Evolutionary conservation across 768 basidiomycete genomes (phyloP).

Genomic region (Termitomyces bulborhizus): DNA sequence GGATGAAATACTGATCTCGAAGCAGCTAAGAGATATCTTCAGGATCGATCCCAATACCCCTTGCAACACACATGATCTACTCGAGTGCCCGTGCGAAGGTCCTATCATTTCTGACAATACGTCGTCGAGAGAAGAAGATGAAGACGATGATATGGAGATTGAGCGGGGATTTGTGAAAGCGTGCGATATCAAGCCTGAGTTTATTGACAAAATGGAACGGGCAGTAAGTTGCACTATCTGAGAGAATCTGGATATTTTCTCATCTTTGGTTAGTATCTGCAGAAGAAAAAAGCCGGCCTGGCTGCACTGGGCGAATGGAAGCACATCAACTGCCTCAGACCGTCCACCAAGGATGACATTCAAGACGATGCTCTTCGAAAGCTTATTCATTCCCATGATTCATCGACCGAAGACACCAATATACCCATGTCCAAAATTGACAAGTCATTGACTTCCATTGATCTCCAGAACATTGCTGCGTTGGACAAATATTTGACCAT

Average conservation of each 20-base stretch:
- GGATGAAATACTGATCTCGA: background rate
- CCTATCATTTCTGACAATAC: slow-evolving; percentile 17
- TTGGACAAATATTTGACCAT: slow-evolving; percentile 26
- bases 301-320: slow-evolving; percentile 78
- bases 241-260: slow-evolving; percentile 2
- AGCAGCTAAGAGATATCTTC: slow-evolving; percentile 87
- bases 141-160: slow-evolving; percentile 18
- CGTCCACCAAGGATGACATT: slow-evolving; percentile 39
- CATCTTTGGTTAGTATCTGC: slow-evolving; percentile 41
- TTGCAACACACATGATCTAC: slow-evolving; percentile 90
- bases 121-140: slow-evolving; percentile 18
- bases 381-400: slow-evolving; percentile 25
- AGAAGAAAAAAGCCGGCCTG: slow-evolving; percentile 63
- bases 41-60: slow-evolving; percentile 71
- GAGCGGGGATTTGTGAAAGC: slow-evolving; percentile 58
- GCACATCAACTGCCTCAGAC: slow-evolving; percentile 69
- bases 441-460: slow-evolving; percentile 33
- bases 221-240: slow-evolving; percentile 32
- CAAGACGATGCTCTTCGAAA: slow-evolving; percentile 61
- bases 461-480: slow-evolving; percentile 38
- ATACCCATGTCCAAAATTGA: slow-evolving; percentile 11
- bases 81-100: slow-evolving; percentile 69
- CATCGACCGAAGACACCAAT: slow-evolving; percentile 2
- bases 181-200: slow-evolving; percentile 47
- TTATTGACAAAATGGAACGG: slow-evolving; percentile 41